Conservation (phyloP, 139 green algal species). For the Volvox reticuliferus region DNA sequence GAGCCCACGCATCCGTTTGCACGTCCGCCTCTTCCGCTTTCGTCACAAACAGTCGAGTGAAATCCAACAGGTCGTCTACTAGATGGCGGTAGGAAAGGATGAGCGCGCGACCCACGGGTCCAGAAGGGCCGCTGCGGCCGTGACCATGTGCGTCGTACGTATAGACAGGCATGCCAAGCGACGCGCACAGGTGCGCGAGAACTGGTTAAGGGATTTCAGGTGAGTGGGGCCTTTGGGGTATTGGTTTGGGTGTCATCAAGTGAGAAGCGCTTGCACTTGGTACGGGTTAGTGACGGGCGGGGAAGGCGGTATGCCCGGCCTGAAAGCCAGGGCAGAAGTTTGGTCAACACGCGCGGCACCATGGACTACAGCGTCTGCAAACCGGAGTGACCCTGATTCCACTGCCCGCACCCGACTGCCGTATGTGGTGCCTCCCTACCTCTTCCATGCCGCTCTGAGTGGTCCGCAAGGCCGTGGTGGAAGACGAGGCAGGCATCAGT, state of each 20-base stretch:
- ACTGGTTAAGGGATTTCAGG: constrained; percentile 16
- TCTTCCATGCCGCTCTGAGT: not conserved
- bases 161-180: constrained; percentile 22
- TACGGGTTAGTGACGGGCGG: too few relatives aligned
- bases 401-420: too few relatives aligned
- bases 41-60: not conserved
- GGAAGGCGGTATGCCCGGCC: too few relatives aligned
- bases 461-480: constrained; percentile 35
- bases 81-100: constrained; percentile 7
- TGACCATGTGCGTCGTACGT: constrained; percentile 46
- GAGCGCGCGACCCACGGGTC: not conserved
- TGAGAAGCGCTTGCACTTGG: too few relatives aligned
- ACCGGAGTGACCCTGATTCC: too few relatives aligned
- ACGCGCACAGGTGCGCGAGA: not conserved
- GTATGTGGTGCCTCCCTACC: not conserved
- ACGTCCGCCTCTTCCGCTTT: not conserved
- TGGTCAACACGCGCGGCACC: too few relatives aligned
- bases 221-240: not conserved
- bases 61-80: constrained; percentile 39
- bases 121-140: constrained; percentile 23
- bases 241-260: too few relatives aligned
- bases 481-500: constrained; percentile 31
- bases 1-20: not conserved
- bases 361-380: too few relatives aligned
- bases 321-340: too few relatives aligned